These are phyloP conservation scores for Mucor circinelloides DNA, from an alignment of 371 early-diverging fungal species.

Conservation along the genomic window DNA sequence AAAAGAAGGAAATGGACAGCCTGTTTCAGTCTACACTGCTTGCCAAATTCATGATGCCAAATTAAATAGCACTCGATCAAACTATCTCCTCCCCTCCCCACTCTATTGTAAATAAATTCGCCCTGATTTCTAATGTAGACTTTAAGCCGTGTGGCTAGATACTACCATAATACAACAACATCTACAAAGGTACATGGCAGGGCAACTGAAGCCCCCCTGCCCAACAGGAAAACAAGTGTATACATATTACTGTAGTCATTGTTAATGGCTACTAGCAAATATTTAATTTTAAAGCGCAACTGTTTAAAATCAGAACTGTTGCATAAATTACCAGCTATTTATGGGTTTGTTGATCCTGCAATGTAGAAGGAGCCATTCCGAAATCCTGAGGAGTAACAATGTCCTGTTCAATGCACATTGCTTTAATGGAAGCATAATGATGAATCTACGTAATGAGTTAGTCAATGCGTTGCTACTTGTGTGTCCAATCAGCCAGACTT, in stretches of 20 bases:
- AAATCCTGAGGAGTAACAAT: slow-evolving; percentile 45
- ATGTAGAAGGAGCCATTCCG: slow-evolving; percentile 61
- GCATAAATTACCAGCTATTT: not conserved
- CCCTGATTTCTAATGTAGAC: not conserved
- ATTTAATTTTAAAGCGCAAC: too few relatives aligned
- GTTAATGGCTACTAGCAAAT: too few relatives aligned
- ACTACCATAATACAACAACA: too few relatives aligned
- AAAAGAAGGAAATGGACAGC: not conserved
- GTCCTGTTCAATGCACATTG: slow-evolving; percentile 54
- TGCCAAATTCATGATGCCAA: slow-evolving; percentile 1
- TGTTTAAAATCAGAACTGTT: too few relatives aligned
- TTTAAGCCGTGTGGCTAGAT: too few relatives aligned
- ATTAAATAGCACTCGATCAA: not conserved
- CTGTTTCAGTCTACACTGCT: not conserved
- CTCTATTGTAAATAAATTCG: not conserved
- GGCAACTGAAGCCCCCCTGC: too few relatives aligned
- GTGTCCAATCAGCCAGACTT: too few relatives aligned
- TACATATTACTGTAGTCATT: too few relatives aligned
- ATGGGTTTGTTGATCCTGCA: slow-evolving; percentile 21
- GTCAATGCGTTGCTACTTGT: too few relatives aligned
- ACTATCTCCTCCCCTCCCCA: not conserved
- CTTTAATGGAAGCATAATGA: slow-evolving; percentile 61
- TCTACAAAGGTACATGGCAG: too few relatives aligned
- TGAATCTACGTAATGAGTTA: slow-evolving; percentile 37
- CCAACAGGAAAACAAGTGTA: too few relatives aligned